Evolutionary conservation across 768 basidiomycete genomes (phyloP).

Genomic region (Leucogyrophana mollusca): DNA sequence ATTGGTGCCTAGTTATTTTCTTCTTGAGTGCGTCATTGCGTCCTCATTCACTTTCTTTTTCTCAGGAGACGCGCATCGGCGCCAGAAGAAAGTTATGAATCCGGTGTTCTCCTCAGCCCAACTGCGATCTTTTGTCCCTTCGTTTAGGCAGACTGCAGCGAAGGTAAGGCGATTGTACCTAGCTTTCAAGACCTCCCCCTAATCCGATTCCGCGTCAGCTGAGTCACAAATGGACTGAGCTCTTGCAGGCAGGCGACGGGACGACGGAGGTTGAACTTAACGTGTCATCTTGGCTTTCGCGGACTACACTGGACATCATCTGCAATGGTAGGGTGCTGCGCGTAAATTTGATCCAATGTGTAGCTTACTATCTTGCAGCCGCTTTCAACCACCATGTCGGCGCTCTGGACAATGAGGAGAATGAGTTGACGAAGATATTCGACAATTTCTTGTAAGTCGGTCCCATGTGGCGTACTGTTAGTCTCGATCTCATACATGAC

Average conservation of each 20-base stretch:
- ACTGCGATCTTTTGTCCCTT: conserved; percentile 19
- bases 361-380: conserved; percentile 4
- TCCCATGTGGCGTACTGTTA: too few species aligned
- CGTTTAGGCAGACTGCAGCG: conserved; percentile 21
- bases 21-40: too few species aligned
- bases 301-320: conserved; percentile 26
- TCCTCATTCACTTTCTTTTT: neutral
- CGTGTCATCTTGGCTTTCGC: conserved; percentile 16
- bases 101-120: conserved; percentile 25
- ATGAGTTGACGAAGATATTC: conserved; percentile 14
- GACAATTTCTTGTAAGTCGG: conserved; percentile 14
- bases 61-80: conserved; percentile 19
- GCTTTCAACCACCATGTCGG: conserved; percentile 23
- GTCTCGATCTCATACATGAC: neutral
- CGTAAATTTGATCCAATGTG: neutral
- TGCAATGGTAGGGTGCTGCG: conserved; percentile 18
- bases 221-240: conserved; percentile 18
- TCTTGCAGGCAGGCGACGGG: conserved; percentile 3
- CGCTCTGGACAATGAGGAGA: conserved; percentile 12
- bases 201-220: conserved; percentile 12
- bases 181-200: neutral
- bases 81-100: conserved; percentile 29
- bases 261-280: conserved; percentile 15
- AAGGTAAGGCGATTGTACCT: conserved; percentile 7
- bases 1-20: conserved; percentile 8